A percentile compares a stretch with the other conserved stretches of the same genome.
Evolutionary conservation across 768 basidiomycete genomes (phyloP).

Genomic region (Boletus coccyginus): DNA sequence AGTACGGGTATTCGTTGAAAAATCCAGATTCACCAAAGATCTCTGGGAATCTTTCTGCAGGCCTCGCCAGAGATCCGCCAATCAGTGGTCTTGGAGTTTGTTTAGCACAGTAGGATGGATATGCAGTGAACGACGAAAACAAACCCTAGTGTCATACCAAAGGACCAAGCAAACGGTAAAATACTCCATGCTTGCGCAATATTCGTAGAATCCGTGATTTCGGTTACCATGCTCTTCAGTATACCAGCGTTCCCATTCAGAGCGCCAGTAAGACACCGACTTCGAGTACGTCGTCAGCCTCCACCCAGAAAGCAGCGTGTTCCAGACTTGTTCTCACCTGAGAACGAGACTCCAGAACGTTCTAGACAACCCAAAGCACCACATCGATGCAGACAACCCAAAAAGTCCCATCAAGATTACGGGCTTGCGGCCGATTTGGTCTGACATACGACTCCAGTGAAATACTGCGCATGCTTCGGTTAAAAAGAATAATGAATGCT

Average conservation of each 20-base stretch:
- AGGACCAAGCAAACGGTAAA: slow-evolving; percentile 50
- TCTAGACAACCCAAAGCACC: slow-evolving; percentile 46
- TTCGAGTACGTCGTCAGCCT: slow-evolving; percentile 10
- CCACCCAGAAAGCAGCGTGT: neutral
- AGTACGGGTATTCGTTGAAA: slow-evolving; percentile 67
- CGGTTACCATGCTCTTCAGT: slow-evolving; percentile 45
- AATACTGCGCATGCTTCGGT: slow-evolving; percentile 47
- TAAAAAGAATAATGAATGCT: slow-evolving; percentile 51
- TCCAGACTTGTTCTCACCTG: slow-evolving; percentile 27
- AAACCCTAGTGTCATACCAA: slow-evolving; percentile 43
- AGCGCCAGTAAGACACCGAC: slow-evolving; percentile 46
- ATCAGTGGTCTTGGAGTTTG: slow-evolving; percentile 53
- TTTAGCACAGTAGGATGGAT: slow-evolving; percentile 1
- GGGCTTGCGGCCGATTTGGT: slow-evolving; percentile 48
- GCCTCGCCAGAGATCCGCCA: slow-evolving; percentile 65
- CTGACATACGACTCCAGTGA: slow-evolving; percentile 50
- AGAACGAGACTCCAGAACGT: slow-evolving; percentile 43
- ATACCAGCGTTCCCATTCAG: slow-evolving; percentile 57
- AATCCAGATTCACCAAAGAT: slow-evolving; percentile 56
- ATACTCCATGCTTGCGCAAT: slow-evolving; percentile 49
- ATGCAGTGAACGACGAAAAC: slow-evolving; percentile 7
- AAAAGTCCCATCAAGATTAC: slow-evolving; percentile 44
- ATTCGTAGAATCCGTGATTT: slow-evolving; percentile 39
- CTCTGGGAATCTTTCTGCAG: slow-evolving; percentile 62
- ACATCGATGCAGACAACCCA: slow-evolving; percentile 46